Base-by-base conservation (phyloP, 306 rosid genomes). In the Corylus heterophylla region DNA sequence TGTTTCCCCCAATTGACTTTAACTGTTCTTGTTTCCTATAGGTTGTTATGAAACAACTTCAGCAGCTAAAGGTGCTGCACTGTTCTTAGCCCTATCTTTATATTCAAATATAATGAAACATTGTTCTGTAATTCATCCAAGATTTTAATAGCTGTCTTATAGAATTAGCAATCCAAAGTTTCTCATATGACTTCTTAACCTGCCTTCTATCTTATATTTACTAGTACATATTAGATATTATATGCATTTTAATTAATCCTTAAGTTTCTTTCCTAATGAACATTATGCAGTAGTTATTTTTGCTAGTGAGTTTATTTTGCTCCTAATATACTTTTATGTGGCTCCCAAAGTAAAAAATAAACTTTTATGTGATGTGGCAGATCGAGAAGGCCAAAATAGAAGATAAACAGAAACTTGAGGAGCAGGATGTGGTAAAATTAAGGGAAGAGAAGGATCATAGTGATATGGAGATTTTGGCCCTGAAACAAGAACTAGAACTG, bases 381-480 rank as follows among this genome's bases (percentile, higher is more conserved):
- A 51, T 39, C 77, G 97, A 96, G 83, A 91, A 88, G 84, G 67
- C 78, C 74, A 84, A 90, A 82, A 71, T 87, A 78, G 97, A 90
- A 87, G 96, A 93, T 81, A 90, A 83, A 86, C 89, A 88, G 59
- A 90, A 88, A 78, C 89, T 90, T 68, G 98, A 91, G 85, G 94
- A 90, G 82, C 90, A 90, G 73, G 97, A 90, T 79, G 80, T 87
- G 80, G 81, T 87, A 75, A 85, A 73, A 64, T 80, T 93, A 79
- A 96, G 85, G 88, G 86, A 83, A 83, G 94, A 90, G 55, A 93
- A 89, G 88, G 87, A 84, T 82, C 86, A 29, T 49, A 73, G 67
- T 80, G 92, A 92, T 74, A 79, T 71, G 7, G 88, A 93, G 94
- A 84, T 93, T 88, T 85, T 89, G 66, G 29, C 81, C 22, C 79